A percentile compares a stretch with the other conserved stretches of the same genome.
phyloP scores from a whole-genome alignment of 768 basidiomycete genomes.

The Lactarius indigo region DNA sequence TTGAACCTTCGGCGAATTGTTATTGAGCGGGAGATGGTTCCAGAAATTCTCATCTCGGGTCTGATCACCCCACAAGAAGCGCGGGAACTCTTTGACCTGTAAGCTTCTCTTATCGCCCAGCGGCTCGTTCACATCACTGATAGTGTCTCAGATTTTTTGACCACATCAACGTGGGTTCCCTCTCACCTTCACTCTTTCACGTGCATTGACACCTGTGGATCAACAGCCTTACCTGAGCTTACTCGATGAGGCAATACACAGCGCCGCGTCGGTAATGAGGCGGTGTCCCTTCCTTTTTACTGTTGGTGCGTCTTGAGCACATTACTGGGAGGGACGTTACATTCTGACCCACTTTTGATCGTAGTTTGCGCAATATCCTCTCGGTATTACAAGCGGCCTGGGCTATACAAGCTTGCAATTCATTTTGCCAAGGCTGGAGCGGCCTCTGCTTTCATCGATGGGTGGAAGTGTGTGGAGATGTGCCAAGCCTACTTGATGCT shows the following conservation, averaged over 20 bases:
- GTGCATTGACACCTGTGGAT: not conserved
- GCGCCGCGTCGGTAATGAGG: conserved; percentile 49
- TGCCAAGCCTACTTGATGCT: conserved; percentile 74
- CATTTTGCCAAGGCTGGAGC: conserved; percentile 62
- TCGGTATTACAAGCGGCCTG: conserved; percentile 57
- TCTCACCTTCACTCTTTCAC: conserved; percentile 17
- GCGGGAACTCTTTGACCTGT: conserved; percentile 32
- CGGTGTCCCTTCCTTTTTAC: conserved; percentile 58
- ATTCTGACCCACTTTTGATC: not conserved
- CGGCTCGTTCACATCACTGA: not conserved
- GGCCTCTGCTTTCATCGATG: conserved; percentile 55
- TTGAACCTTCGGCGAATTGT: conserved; percentile 33
- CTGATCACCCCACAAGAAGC: conserved; percentile 33
- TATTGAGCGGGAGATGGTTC: conserved; percentile 33
- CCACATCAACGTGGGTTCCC: conserved; percentile 46
- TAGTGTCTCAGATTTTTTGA: conserved; percentile 44
- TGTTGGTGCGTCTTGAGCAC: conserved; percentile 42
- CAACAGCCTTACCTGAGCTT: conserved; percentile 54
- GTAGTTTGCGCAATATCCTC: conserved; percentile 69
- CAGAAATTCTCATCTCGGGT: conserved; percentile 34
- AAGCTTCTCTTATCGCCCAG: conserved; percentile 14
- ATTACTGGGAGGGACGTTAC: not conserved
- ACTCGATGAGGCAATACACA: conserved; percentile 54
- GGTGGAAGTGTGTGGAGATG: conserved; percentile 66
- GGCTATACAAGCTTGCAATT: conserved; percentile 54